Evolutionary conservation across 1,284 basidiomycete species (phyloP).

Genomic region (Boletus hoseneyae): DNA sequence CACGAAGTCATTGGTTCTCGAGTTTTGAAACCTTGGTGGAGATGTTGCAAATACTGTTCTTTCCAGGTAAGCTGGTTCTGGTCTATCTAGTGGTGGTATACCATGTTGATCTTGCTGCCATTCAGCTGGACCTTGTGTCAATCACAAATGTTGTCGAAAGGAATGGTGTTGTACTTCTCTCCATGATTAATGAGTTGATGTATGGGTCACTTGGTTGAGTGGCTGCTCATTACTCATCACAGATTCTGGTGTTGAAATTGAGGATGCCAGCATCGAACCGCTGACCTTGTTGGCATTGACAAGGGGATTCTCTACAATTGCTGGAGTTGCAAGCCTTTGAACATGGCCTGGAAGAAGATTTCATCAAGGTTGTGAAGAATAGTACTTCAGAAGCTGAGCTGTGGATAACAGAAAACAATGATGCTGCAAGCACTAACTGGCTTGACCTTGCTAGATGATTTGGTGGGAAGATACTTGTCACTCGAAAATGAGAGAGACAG

Average conservation of each 20-base stretch:
- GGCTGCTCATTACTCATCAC: neutral
- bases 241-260: conserved; percentile 22
- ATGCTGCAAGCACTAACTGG: conserved; percentile 29
- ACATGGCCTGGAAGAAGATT: conserved; percentile 25
- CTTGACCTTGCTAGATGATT: conserved; percentile 21
- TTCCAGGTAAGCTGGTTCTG: conserved; percentile 13
- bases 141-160: conserved; percentile 24
- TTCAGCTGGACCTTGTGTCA: conserved; percentile 19
- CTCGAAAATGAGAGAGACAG: conserved; percentile 14
- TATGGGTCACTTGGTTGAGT: neutral
- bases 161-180: conserved; percentile 21
- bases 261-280: conserved; percentile 14
- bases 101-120: conserved; percentile 20
- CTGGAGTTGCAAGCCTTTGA: conserved; percentile 18
- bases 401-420: conserved; percentile 30
- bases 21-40: conserved; percentile 17
- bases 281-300: conserved; percentile 12
- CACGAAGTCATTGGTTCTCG: conserved; percentile 19
- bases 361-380: conserved; percentile 26
- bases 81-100: conserved; percentile 9
- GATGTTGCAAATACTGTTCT: conserved; percentile 4
- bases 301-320: conserved; percentile 11
- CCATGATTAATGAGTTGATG: conserved; percentile 18
- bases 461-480: conserved; percentile 19
- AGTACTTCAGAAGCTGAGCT: conserved; percentile 26